phyloP scores from a whole-genome alignment of 441 rosid species.

The Heliophila coronopifolia region DNA sequence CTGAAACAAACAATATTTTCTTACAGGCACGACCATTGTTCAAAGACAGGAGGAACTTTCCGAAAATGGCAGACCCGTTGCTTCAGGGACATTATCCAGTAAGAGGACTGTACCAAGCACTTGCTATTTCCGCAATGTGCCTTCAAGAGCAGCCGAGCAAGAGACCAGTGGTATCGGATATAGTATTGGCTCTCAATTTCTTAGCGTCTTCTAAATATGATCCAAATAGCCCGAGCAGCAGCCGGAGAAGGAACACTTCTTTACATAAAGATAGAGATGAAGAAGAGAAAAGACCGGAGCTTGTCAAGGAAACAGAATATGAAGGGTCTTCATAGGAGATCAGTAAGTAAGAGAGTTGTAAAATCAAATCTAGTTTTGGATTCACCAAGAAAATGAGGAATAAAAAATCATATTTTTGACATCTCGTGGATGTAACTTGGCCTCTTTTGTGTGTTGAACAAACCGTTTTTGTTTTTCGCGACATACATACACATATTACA shows the following conservation, averaged over 20 bases:
- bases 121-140: constrained; percentile 96
- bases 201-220: constrained; percentile 67
- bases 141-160: constrained; percentile 88
- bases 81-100: constrained; percentile 86
- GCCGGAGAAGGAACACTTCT: constrained; percentile 29
- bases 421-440: constrained; percentile 37
- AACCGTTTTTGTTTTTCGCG: constrained; percentile 23
- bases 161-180: constrained; percentile 86
- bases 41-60: constrained; percentile 73
- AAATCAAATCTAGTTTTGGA: constrained; percentile 13
- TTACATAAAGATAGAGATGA: constrained; percentile 11
- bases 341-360: neutral
- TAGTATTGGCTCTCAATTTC: constrained; percentile 73
- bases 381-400: constrained; percentile 1
- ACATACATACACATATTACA: constrained; percentile 13
- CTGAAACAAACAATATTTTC: neutral
- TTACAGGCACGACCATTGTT: constrained; percentile 85
- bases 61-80: constrained; percentile 82
- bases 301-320: constrained; percentile 11
- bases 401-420: constrained; percentile 10
- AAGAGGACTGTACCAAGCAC: constrained; percentile 86
- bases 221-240: constrained; percentile 32
- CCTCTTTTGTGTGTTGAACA: constrained; percentile 32
- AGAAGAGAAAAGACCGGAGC: constrained; percentile 21
- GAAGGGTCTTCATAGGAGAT: constrained; percentile 22